Base-by-base conservation (phyloP, 2,329 filamentous ascomycete genomes). In the Colletotrichum sp. region DNA sequence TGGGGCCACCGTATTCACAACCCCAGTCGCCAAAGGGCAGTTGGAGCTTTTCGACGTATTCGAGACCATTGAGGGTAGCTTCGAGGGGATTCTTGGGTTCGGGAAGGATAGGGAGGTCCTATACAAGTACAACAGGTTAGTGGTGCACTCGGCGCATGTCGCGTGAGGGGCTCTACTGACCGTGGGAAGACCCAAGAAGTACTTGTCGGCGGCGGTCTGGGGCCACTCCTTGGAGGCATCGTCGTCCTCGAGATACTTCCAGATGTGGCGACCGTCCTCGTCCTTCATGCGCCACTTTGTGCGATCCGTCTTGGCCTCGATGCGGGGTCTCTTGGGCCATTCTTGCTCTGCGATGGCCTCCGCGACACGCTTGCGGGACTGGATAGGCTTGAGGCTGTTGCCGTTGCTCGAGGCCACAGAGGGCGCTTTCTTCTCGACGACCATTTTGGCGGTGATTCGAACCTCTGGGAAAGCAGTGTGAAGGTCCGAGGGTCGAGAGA, bases 1-100 rank as follows among this genome's bases (percentile, higher is more conserved):
- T 96, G 6, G 97, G 97, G 1, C 97, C 97, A 71, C 97, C 97
- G 86, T 99, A 99, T 84, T 99, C 97, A 87, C 96, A 99, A 7
- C 90, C 97, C 97, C 97, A 99, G 82, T 98, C 95, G 7, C 97
- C 97, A 1, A 95, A 94, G 16, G 94, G 92, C 2, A 98, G 89
- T 84, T 99, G 97, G 28, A 99, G 91, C 78, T 96, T 91, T 73
- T 96, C 95, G 87, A 98, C 98, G 88, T 98, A 99, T 5, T 91
- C 88, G 70, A 99, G 89, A 49, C 94, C 96, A 86, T 99, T 99
- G 76, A 90, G 88, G 5, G 95, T 95, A 6, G 95, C 89, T 78
- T 97, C 92, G 72, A 97, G 89, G 7, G 96, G 93, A 5, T 89
- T 96, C 77, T 92, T 91, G 5, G 96, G 89, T 74, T 89, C 87